Base-by-base conservation (phyloP, 1,284 basidiomycete species). In the Cryptococcus sp. region DNA sequence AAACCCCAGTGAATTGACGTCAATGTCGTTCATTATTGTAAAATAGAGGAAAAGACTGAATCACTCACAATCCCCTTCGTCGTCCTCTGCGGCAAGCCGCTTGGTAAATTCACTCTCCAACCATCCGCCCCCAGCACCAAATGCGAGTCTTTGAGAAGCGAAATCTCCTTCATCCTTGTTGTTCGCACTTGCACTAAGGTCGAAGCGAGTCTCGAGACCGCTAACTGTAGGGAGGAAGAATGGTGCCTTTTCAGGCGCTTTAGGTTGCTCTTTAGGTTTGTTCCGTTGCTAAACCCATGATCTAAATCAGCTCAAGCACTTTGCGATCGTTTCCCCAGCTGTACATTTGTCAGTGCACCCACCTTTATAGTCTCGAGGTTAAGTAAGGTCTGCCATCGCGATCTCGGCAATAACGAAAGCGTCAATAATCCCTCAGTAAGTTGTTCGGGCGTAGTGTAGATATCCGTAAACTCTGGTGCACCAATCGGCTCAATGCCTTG, bases 301-400 rank as follows among this genome's bases (percentile, higher is more conserved):
- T 5, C 46, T 29, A 20, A 52, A 39, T 61, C 41, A 59, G 62
- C 49, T n/a, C 8, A 55, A 38, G 16, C 19, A 17, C 26, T 41
- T 26, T 5, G 17, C 37, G 8, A 39, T 1, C 22, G 17, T 19
- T 20, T 10, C 19, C 16, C 26, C 44, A 23, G 22, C 22, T 8
- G 19, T 29, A 26, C 26, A 48, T 20, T 20, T n/a, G 51, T 46
- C 17, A 48, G 16, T 23, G 11, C 29, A 52, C 83, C 59, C 69
- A 88, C 89, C 78, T 92, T 89, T 69, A 99, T 98, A 39, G 93
- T 87, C 67, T 99, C 96, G 38, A 99, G 83, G 72, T 98, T 97
- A 57, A 99, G 83, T 20, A 99, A 80, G 0, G 96, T 95, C 78
- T 96, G 91, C 96, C 96, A 99, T 66, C 91, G 83, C 15, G 93